Percentiles rank a stretch among this genome's conserved stretches.
Conservation (phyloP, 129 eudicot species). For the Lactuca sativa region DNA sequence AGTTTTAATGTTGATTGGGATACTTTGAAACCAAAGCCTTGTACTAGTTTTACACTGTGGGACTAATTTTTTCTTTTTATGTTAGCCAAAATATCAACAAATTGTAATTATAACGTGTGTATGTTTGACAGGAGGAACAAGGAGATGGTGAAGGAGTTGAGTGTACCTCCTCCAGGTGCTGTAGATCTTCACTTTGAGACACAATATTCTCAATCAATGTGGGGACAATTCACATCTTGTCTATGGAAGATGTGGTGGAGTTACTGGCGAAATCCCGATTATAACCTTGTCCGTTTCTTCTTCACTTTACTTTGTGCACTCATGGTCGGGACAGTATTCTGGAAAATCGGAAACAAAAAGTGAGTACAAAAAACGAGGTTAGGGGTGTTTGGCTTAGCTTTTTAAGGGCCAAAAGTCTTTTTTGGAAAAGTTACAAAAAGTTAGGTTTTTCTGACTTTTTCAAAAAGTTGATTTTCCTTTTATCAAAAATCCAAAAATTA, state of each 20-base stretch:
- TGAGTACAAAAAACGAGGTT: neutral
- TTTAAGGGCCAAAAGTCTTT: no score
- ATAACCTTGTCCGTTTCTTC: neutral
- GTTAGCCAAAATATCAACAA: no score
- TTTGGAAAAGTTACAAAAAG: no score
- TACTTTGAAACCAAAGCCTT: no score
- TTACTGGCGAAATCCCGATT: conserved; percentile 91
- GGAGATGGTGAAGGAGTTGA: conserved; percentile 67
- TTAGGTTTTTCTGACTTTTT: no score
- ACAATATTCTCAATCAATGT: conserved; percentile 55
- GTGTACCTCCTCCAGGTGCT: conserved; percentile 59
- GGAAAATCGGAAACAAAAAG: conserved; percentile 70
- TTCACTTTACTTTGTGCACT: no score
- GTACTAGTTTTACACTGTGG: no score
- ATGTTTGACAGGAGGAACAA: conserved; percentile 27
- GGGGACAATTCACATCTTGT: conserved; percentile 75
- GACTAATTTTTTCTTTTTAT: no score
- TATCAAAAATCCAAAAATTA: no score
- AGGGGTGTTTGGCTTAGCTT: no score
- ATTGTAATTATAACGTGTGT: neutral
- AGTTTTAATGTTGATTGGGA: no score
- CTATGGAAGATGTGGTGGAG: conserved; percentile 83
- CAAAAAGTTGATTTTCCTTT: no score
- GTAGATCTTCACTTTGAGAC: conserved; percentile 57
- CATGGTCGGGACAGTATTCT: neutral